Conservation (phyloP, 306 rosid genomes). For the Trifolium subterraneum region DNA sequence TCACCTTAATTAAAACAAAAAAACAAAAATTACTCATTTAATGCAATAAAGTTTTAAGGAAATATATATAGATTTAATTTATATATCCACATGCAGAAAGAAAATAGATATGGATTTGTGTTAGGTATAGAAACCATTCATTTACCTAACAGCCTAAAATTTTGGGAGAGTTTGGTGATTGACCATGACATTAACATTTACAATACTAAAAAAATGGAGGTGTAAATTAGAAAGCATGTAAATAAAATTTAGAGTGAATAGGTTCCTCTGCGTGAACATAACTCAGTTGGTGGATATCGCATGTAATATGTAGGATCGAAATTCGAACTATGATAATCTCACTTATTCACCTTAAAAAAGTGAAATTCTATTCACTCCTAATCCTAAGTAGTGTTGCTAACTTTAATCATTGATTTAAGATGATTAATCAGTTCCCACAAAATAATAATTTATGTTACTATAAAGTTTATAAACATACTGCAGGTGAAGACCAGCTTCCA, state of each 20-base stretch:
- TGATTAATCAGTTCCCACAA: no score
- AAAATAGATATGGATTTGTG: background rate
- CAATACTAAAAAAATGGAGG: background rate
- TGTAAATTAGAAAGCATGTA: background rate
- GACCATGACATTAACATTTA: conserved; percentile 6
- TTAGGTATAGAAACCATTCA: conserved; percentile 10
- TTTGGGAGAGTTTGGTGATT: conserved; percentile 20
- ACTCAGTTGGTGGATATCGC: no score
- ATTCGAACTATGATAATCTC: no score
- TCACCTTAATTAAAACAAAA: conserved; percentile 62
- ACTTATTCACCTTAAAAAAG: no score
- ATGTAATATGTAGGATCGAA: no score
- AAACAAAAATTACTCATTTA: conserved; percentile 2
- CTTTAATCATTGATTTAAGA: background rate
- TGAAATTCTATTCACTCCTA: background rate
- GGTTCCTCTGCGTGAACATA: no score
- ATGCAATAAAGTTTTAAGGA: conserved; percentile 11
- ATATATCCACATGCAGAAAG: conserved; percentile 17
- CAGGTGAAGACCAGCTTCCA: conserved; percentile 99
- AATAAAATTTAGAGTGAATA: background rate
- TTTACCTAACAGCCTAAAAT: conserved; percentile 3
- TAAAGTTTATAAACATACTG: conserved; percentile 62
- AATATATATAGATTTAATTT: background rate
- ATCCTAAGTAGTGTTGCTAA: background rate
- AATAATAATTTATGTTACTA: background rate